A percentile compares a stretch with the other conserved stretches of the same genome.
Evolutionary conservation across 2,329 filamentous ascomycete species (phyloP).

Genomic region (Alternaria brassicicola): DNA sequence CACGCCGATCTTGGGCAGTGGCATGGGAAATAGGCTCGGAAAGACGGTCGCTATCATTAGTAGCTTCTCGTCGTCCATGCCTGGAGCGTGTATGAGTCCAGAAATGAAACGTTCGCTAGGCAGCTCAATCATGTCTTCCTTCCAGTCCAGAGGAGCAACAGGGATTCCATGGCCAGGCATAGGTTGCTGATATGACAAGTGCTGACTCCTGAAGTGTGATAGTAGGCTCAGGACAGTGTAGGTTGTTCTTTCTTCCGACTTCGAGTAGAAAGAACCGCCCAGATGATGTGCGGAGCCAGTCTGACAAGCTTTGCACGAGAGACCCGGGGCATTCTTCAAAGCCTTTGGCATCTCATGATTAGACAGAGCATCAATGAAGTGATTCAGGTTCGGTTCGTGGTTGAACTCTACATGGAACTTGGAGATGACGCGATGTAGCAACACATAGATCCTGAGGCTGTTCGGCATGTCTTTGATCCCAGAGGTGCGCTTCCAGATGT

Average conservation of each 20-base stretch:
- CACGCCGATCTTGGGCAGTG: slow-evolving; percentile 52
- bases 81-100: slow-evolving; percentile 57
- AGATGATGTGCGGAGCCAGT: slow-evolving; percentile 34
- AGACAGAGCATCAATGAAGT: slow-evolving; percentile 57
- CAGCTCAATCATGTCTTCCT: slow-evolving; percentile 65
- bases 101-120: slow-evolving; percentile 59
- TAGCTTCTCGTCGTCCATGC: slow-evolving; percentile 64
- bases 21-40: slow-evolving; percentile 52
- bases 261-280: slow-evolving; percentile 42
- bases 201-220: slow-evolving; percentile 65
- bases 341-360: slow-evolving; percentile 50
- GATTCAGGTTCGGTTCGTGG: slow-evolving; percentile 62
- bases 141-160: slow-evolving; percentile 58
- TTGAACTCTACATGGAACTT: slow-evolving; percentile 64
- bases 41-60: slow-evolving; percentile 59
- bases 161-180: slow-evolving; percentile 32
- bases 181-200: slow-evolving; percentile 43
- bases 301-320: slow-evolving; percentile 53
- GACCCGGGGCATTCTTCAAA: slow-evolving; percentile 52
- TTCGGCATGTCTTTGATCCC: slow-evolving; percentile 66
- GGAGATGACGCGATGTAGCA: slow-evolving; percentile 67
- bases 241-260: slow-evolving; percentile 48
- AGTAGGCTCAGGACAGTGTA: slow-evolving; percentile 61
- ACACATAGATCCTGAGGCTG: slow-evolving; percentile 66
- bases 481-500: slow-evolving; percentile 67